Conservation (phyloP, 2,329 filamentous ascomycete genomes). For the Neophaeococcomyces mojaviensis region DNA sequence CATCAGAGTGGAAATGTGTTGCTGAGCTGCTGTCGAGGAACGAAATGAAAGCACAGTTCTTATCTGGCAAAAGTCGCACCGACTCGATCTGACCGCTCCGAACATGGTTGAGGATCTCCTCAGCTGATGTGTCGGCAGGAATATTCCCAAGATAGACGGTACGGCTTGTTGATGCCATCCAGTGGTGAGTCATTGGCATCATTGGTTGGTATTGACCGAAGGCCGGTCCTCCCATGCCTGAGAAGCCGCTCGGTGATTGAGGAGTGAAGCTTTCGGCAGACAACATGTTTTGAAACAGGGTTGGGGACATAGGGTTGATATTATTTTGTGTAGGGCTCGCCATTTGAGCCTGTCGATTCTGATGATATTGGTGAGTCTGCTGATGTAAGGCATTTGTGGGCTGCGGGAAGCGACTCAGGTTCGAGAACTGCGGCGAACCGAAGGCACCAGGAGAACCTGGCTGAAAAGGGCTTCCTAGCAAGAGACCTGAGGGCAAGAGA, state of each 20-base stretch:
- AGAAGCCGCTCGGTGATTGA: conserved; percentile 77
- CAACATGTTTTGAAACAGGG: conserved; percentile 75
- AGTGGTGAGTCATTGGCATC: conserved; percentile 51
- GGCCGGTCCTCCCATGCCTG: conserved; percentile 53
- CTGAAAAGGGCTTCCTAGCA: conserved; percentile 94
- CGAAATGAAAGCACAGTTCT: conserved; percentile 99
- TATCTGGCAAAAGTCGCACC: conserved; percentile 91
- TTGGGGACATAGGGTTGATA: conserved; percentile 61
- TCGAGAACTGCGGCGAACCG: conserved; percentile 85
- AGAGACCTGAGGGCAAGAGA: conserved; percentile 83
- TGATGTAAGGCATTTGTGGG: conserved; percentile 46
- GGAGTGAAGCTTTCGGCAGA: conserved; percentile 80
- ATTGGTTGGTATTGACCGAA: conserved; percentile 63
- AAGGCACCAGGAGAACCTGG: conserved; percentile 87
- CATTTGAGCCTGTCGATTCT: conserved; percentile 47
- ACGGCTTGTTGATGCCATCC: conserved; percentile 78
- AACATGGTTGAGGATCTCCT: conserved; percentile 94
- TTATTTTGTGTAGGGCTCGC: conserved; percentile 68
- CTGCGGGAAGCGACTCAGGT: conserved; percentile 67
- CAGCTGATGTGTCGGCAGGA: conserved; percentile 90
- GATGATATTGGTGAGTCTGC: conserved; percentile 50
- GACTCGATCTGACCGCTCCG: conserved; percentile 97
- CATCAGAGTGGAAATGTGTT: conserved; percentile 98
- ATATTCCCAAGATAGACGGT: conserved; percentile 98
- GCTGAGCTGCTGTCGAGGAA: conserved; percentile 96